Evolutionary conservation across 2,329 filamentous ascomycete genomes (phyloP).

Genomic region (Botryotinia convoluta): DNA sequence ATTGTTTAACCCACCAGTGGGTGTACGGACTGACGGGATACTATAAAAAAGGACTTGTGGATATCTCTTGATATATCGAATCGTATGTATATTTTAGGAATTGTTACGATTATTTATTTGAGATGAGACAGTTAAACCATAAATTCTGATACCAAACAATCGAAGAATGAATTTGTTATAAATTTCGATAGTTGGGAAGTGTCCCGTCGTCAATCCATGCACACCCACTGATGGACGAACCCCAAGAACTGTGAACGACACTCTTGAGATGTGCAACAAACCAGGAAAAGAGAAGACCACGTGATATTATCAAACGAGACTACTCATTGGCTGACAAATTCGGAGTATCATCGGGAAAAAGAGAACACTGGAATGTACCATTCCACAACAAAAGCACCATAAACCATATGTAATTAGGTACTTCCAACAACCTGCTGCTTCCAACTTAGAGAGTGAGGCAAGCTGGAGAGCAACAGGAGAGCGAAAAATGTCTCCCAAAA

Average conservation of each 20-base stretch:
- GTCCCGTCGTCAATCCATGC: too few species aligned
- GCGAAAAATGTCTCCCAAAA: neutral
- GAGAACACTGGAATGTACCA: neutral
- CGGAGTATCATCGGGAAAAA: neutral
- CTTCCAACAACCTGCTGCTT: neutral
- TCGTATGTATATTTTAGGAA: too few species aligned
- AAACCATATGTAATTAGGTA: neutral
- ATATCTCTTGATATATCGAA: too few species aligned
- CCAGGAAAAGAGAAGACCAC: neutral
- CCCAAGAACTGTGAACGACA: neutral
- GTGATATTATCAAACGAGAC: neutral
- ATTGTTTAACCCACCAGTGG: too few species aligned
- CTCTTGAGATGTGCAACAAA: neutral
- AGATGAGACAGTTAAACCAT: too few species aligned
- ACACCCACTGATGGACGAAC: too few species aligned
- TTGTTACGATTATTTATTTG: too few species aligned
- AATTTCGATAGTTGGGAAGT: too few species aligned
- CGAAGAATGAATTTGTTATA: too few species aligned
- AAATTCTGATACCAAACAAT: too few species aligned
- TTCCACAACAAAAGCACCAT: neutral
- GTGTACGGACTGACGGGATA: too few species aligned
- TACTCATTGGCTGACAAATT: neutral
- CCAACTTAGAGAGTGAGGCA: neutral
- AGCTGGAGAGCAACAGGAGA: neutral
- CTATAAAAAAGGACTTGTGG: too few species aligned